These are phyloP conservation scores for Termitomyces sp. DNA, from an alignment of 768 basidiomycete genomes.

Conservation along the genomic window DNA sequence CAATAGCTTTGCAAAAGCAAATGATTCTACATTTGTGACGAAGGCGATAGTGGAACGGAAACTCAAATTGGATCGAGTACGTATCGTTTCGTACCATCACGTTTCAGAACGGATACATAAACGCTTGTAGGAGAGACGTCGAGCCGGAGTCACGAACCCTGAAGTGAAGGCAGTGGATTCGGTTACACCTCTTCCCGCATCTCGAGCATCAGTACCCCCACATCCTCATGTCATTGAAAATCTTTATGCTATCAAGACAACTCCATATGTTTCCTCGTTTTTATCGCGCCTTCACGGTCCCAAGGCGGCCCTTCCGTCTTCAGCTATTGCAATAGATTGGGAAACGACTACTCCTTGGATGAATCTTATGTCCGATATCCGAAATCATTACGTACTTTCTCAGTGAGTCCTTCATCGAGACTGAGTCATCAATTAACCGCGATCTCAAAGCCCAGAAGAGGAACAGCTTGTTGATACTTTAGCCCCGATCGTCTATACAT, in stretches of 20 bases:
- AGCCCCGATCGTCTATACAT: constrained; percentile 59
- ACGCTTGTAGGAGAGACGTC: constrained; percentile 24
- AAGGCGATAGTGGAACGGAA: constrained; percentile 35
- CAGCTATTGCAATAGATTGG: constrained; percentile 63
- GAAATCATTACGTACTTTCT: constrained; percentile 53
- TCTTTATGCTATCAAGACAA: constrained; percentile 51
- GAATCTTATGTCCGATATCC: constrained; percentile 66
- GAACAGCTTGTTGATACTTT: constrained; percentile 33
- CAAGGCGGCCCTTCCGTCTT: constrained; percentile 22
- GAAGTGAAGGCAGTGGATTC: constrained; percentile 16
- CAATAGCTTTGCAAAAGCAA: constrained; percentile 14
- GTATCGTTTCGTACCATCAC: constrained; percentile 7
- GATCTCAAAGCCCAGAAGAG: constrained; percentile 44
- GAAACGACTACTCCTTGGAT: constrained; percentile 69
- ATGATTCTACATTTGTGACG: constrained; percentile 12
- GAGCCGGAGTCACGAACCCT: constrained; percentile 14
- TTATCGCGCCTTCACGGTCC: constrained; percentile 55
- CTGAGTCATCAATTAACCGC: background rate
- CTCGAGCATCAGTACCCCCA: constrained; percentile 18
- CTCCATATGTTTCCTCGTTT: constrained; percentile 63
- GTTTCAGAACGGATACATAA: constrained; percentile 1
- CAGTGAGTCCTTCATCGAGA: constrained; percentile 39
- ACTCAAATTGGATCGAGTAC: constrained; percentile 38
- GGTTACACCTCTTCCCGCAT: constrained; percentile 30
- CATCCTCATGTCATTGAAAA: constrained; percentile 39